phyloP scores from a whole-genome alignment of 208 protist genomes.

The Eutreptiella sp. region DNA sequence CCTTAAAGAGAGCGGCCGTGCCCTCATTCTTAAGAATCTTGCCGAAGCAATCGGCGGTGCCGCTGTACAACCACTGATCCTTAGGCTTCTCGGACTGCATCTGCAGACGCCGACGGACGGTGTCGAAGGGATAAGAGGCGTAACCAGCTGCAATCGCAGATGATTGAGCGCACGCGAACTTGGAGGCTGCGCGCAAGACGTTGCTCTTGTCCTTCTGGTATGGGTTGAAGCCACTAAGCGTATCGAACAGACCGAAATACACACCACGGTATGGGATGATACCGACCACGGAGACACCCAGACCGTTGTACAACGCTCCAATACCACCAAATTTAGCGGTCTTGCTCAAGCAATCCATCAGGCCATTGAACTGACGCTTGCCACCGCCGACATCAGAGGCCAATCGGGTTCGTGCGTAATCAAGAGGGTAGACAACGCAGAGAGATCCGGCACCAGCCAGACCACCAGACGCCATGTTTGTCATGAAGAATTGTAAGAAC shows the following conservation, averaged over 20 bases:
- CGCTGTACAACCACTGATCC: conserved; percentile 50
- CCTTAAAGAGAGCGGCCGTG: conserved; percentile 70
- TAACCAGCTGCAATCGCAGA: conserved; percentile 53
- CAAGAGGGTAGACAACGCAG: conserved; percentile 92
- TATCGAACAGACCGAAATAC: conserved; percentile 94
- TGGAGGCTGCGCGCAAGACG: no score
- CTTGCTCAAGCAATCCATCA: conserved; percentile 85
- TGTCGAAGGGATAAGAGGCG: conserved; percentile 92
- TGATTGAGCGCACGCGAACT: conserved; percentile 49
- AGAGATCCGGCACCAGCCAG: conserved; percentile 88
- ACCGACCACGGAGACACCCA: conserved; percentile 85
- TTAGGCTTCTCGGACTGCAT: conserved; percentile 75
- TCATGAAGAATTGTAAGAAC: conserved; percentile 74
- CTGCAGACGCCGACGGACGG: conserved; percentile 91
- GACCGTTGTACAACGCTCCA: conserved; percentile 89
- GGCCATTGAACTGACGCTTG: conserved; percentile 85
- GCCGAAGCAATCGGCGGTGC: conserved; percentile 44
- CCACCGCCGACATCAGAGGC: conserved; percentile 81
- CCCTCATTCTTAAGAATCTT: conserved; percentile 70
- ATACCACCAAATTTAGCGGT: conserved; percentile 67
- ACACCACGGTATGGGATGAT: conserved; percentile 93
- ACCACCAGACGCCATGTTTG: conserved; percentile 91
- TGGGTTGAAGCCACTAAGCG: conserved; percentile 41
- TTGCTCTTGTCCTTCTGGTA: conserved; percentile 20
- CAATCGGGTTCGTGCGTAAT: conserved; percentile 94